Conservation (phyloP, 495 filamentous ascomycete species). For the Emericellopsis terricola region DNA sequence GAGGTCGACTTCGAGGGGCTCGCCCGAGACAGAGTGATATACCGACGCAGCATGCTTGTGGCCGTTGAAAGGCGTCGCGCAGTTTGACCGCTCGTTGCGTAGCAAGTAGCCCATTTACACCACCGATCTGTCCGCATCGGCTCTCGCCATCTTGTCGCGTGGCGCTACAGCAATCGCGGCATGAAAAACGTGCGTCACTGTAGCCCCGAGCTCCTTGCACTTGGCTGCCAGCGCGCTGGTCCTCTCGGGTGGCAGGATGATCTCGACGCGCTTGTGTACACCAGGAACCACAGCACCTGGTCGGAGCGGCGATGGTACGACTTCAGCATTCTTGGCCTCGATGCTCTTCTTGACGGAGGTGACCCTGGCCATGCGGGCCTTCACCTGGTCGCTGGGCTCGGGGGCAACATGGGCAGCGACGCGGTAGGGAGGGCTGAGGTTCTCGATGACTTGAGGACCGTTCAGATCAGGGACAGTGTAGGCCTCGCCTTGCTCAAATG, state of each 20-base stretch:
- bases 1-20: slow-evolving; percentile 7
- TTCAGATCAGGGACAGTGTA: slow-evolving; percentile 1
- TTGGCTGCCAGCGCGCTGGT: slow-evolving; percentile 6
- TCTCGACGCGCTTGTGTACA: slow-evolving; percentile 7
- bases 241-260: slow-evolving; percentile 3
- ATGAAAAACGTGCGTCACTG: slow-evolving; percentile 17
- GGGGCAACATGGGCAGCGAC: slow-evolving; percentile 8
- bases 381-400: slow-evolving; percentile 4
- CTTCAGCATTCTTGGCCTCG: slow-evolving; percentile 4
- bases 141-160: slow-evolving; percentile 6
- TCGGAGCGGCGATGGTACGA: slow-evolving; percentile 1
- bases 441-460: slow-evolving; percentile 5
- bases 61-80: slow-evolving; percentile 10
- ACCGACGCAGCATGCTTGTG: slow-evolving; percentile 11
- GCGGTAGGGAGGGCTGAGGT: slow-evolving; percentile 8
- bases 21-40: slow-evolving; percentile 13
- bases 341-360: slow-evolving; percentile 5
- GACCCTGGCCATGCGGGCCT: slow-evolving; percentile 9
- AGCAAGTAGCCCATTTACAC: slow-evolving; percentile 16
- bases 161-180: slow-evolving; percentile 13
- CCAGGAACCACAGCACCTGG: neutral
- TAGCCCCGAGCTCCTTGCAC: slow-evolving; percentile 10
- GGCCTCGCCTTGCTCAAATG: slow-evolving; percentile 4
- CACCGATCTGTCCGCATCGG: slow-evolving; percentile 3
- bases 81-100: slow-evolving; percentile 12